Evolutionary conservation across 805 yeast genomes (phyloP).

Genomic region (Barnettozyma sp.): DNA sequence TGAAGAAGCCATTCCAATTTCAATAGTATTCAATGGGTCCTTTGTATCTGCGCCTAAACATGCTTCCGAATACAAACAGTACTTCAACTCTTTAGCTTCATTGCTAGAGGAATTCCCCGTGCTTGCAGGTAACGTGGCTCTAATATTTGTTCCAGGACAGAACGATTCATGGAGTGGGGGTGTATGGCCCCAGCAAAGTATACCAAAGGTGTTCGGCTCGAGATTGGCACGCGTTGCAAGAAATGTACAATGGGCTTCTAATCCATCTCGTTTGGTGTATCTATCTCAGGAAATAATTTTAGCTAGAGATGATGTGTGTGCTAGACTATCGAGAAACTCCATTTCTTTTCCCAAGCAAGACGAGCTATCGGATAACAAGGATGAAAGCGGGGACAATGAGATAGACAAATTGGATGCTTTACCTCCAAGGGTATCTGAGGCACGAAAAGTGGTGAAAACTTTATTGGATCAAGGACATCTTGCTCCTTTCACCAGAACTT

Average conservation of each 20-base stretch:
- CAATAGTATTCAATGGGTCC: constrained; percentile 77
- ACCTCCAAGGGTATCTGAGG: constrained; percentile 46
- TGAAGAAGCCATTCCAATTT: constrained; percentile 46
- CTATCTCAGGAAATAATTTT: constrained; percentile 78
- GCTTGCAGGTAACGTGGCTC: constrained; percentile 44
- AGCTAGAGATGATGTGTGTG: constrained; percentile 65
- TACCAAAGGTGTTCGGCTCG: constrained; percentile 67
- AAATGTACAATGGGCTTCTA: constrained; percentile 55
- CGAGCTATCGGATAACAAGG: constrained; percentile 13
- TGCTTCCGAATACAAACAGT: constrained; percentile 50
- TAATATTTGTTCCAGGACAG: constrained; percentile 79
- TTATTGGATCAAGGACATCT: constrained; percentile 81
- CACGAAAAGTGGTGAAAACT: constrained; percentile 70
- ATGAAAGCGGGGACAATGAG: constrained; percentile 15
- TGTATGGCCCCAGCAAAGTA: constrained; percentile 65
- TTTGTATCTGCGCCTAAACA: constrained; percentile 62
- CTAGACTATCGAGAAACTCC: constrained; percentile 64
- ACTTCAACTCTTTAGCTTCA: constrained; percentile 69
- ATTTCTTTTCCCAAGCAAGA: constrained; percentile 41
- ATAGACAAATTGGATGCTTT: constrained; percentile 30
- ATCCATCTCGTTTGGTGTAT: constrained; percentile 75
- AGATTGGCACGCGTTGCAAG: constrained; percentile 54
- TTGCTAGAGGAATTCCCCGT: constrained; percentile 53
- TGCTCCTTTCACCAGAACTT: constrained; percentile 63
- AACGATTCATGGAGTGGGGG: constrained; percentile 92